Evolutionary conservation across 2,329 filamentous ascomycete genomes (phyloP), one percentile per base, ranked within the genome.

Genomic region (Ophiocordyceps camponoti-rufipedis): DNA sequence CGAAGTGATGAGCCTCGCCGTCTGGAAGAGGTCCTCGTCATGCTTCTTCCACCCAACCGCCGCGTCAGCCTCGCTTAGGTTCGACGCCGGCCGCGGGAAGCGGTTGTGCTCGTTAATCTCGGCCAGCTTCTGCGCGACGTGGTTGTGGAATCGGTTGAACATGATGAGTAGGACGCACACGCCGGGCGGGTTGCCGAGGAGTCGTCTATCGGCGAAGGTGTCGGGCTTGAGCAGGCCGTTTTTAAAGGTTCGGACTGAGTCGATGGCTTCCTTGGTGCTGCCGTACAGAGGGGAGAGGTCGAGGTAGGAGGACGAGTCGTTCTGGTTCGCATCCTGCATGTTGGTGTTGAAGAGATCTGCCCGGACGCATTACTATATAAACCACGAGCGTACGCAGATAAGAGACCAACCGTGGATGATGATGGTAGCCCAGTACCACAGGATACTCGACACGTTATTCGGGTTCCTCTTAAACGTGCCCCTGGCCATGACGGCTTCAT

Each of bases 121-220:
- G 0, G 83, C 83, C 16, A 95, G 67, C 49, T 89, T 82, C 45
- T 78, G 74, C 1, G 84, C 87, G 0, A 87, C 76, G 51, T 91
- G 73, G 62, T 96, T 95, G 63, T 95, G 89, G 63, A 93, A 93
- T 23, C 79, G 74, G 54, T 81, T 82, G 63, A 86, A 80, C 82
- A 87, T 85, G 60, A 88, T 71, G 28, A 88, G 62, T 3, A 88
- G 55, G 5, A 84, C 78, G 46, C 76, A 72, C 5, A 83, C 80
- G 12, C 82, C 81, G 0, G 84, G 80, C 0, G 83, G 84, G 54
- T 84, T 80, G 10, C 75, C 80, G 23, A 80, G 62, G 2, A 87
- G 64, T 45, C 83, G 71, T 60, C 78, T 78, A 55, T 86, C 81
- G 3, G 80, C 75, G 51, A 82, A 88, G 8, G 69, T 67, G 53